phyloP scores from a whole-genome alignment of 345 rosid species.

The Eucalyptus victrix region DNA sequence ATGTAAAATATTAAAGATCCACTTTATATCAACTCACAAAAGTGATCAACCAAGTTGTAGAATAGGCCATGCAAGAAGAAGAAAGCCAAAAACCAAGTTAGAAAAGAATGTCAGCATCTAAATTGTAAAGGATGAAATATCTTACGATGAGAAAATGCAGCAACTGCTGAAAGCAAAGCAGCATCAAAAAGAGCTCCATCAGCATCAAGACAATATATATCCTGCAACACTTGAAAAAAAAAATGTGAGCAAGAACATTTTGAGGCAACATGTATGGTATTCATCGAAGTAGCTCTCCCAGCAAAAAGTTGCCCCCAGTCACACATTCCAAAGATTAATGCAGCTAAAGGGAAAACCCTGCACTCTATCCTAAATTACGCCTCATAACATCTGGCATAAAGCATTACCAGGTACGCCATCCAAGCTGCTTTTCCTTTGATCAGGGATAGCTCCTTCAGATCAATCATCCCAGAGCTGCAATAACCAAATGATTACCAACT shows the following conservation, averaged over 20 bases:
- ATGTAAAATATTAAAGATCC: neutral
- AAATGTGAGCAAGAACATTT: neutral
- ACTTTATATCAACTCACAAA: neutral
- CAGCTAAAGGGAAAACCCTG: neutral
- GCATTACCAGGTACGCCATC: constrained; percentile 84
- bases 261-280: neutral
- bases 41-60: neutral
- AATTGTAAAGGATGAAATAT: neutral
- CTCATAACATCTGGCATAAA: neutral
- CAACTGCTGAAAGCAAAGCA: constrained; percentile 81
- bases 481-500: neutral
- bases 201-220: constrained; percentile 86
- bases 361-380: neutral
- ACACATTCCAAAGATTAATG: neutral
- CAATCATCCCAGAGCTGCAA: constrained; percentile 24
- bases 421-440: constrained; percentile 94
- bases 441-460: constrained; percentile 31
- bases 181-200: constrained; percentile 93
- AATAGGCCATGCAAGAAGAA: neutral
- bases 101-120: neutral
- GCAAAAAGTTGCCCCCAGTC: neutral
- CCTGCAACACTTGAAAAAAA: constrained; percentile 24
- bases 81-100: neutral
- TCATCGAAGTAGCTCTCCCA: neutral
- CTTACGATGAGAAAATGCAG: constrained; percentile 76